These are phyloP conservation scores for Leccinum subspadiceum DNA, from an alignment of 1,284 basidiomycete genomes.

Conservation along the genomic window DNA sequence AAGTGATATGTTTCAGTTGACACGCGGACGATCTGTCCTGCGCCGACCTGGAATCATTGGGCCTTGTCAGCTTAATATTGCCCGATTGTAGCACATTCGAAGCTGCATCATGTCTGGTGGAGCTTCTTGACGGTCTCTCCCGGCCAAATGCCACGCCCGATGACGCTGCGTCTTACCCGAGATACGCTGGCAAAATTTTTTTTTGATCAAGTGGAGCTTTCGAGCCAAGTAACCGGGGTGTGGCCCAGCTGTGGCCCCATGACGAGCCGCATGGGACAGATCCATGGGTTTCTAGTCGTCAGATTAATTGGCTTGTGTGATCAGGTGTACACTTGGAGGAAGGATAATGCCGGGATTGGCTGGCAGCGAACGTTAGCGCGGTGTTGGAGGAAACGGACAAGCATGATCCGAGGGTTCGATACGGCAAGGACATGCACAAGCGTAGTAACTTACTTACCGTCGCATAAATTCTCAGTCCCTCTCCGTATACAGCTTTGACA, in stretches of 20 bases:
- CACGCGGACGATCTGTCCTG: conserved; percentile 4
- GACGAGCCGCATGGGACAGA: neutral
- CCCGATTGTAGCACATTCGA: neutral
- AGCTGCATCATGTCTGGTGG: neutral
- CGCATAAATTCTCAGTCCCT: conserved; percentile 28
- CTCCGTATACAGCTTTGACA: conserved; percentile 4
- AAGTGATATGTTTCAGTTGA: conserved; percentile 18
- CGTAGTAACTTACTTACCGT: neutral
- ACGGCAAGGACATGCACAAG: conserved; percentile 12
- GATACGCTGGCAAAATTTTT: neutral
- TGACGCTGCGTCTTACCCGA: neutral
- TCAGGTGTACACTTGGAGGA: neutral
- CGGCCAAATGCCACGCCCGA: neutral
- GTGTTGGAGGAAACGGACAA: conserved; percentile 15
- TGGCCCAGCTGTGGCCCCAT: conserved; percentile 1
- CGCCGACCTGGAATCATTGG: neutral
- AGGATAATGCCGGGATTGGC: neutral
- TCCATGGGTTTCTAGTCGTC: neutral
- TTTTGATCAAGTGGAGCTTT: conserved; percentile 13
- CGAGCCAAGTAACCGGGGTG: neutral
- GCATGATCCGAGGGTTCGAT: conserved; percentile 23
- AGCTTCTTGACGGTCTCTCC: neutral
- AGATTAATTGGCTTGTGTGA: neutral
- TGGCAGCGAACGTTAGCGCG: neutral
- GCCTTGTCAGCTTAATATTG: neutral